Evolutionary conservation across 306 rosid genomes (phyloP), one percentile per base, ranked within the genome.

Genomic region (Fagus crenata): DNA sequence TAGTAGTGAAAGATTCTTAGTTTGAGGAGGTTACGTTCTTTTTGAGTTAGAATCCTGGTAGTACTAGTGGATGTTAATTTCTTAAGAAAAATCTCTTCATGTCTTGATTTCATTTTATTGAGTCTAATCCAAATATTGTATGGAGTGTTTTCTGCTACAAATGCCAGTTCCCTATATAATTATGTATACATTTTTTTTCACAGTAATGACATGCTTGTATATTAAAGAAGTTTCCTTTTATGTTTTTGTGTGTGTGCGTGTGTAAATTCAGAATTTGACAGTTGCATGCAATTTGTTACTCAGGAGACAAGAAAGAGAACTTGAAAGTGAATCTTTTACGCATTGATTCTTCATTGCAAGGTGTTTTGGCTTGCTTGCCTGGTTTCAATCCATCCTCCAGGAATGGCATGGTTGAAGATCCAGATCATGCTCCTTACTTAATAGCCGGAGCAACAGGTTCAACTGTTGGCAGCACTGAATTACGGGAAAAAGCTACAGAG

Each of bases 381-480:
- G 98, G 91, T 92, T 95, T 95, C 82, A 79, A 80, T 70, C 97
- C 97, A 11, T 77, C 84, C 74, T 87, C 92, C 31, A 82, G 70
- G 87, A 92, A 88, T 87, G 93, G 90, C 80, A 77, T 55, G 65
- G 89, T 77, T 55, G 97, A 85, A 81, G 91, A 82, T 84, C 84
- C 84, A 77, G 85, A 77, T 71, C 84, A 77, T 77, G 69, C 59
- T 73, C 67, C 88, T 60, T 95, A 92, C 84, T 76, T 91, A 73
- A 91, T 95, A 78, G 99, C 99, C 74, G 99, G 99, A 82, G 99
- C 97, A 42, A 88, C 93, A 41, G 99, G 99, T 72, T 82, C 91
- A 67, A 87, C 82, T 39, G 89, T 96, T 83, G 98, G 99, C n/a
- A 82, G 84, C 81, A 81, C 92, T 83, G 88, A 88, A 78, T 74